phyloP scores from a whole-genome alignment of 352 stramenopile genomes.

The Phytophthora sojae region DNA sequence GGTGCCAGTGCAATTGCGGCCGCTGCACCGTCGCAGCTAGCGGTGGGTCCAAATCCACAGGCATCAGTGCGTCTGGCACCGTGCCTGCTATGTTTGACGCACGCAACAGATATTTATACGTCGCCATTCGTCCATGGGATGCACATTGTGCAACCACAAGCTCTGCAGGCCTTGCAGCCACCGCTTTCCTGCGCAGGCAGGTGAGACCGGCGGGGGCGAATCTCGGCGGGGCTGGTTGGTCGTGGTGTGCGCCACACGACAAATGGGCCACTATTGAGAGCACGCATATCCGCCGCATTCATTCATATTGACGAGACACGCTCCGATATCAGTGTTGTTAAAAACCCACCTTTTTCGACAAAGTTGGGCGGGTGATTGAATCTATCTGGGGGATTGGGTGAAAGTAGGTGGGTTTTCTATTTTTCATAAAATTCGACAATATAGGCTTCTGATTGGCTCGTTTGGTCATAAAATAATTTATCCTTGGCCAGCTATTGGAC shows the following conservation, averaged over 20 bases:
- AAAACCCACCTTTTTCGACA: too few relatives aligned
- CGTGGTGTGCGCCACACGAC: conserved; percentile 16
- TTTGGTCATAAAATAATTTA: too few relatives aligned
- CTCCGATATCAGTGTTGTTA: too few relatives aligned
- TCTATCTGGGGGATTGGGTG: too few relatives aligned
- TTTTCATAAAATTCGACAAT: too few relatives aligned
- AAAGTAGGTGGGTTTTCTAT: too few relatives aligned
- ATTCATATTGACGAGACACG: conserved; percentile 34
- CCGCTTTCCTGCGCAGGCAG: neutral
- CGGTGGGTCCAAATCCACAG: neutral
- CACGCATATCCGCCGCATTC: conserved; percentile 22
- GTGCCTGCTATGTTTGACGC: neutral
- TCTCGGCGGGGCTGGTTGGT: neutral
- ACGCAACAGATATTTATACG: conserved; percentile 17
- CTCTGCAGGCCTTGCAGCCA: neutral
- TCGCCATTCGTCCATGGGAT: neutral
- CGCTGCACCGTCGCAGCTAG: conserved; percentile 6
- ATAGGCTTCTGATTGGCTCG: too few relatives aligned
- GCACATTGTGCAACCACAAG: neutral
- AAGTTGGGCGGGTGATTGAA: too few relatives aligned
- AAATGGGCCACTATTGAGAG: conserved; percentile 20
- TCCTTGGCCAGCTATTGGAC: too few relatives aligned
- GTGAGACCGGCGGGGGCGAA: neutral
- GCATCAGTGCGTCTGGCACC: neutral
- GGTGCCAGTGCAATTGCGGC: conserved; percentile 3